These are phyloP conservation scores for Chlamydomonas applanata DNA, from an alignment of 139 green algal genomes.

Conservation along the genomic window DNA sequence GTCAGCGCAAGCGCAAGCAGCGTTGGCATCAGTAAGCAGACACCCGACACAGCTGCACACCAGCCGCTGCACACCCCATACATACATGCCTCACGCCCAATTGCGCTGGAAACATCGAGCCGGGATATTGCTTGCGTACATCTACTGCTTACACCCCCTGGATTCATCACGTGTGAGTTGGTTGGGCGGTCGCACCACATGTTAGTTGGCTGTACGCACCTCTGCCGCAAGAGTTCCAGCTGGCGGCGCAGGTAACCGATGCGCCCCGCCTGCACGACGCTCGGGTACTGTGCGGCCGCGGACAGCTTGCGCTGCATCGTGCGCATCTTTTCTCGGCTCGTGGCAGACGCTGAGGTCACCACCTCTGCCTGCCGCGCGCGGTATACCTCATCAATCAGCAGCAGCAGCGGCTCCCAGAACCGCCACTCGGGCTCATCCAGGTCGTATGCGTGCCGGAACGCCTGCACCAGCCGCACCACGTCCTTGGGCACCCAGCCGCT, in stretches of 20 bases:
- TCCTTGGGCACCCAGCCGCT: conserved; percentile 49
- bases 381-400: conserved; percentile 48
- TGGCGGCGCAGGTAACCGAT: background rate
- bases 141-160: too few species aligned
- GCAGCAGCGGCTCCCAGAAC: conserved; percentile 42
- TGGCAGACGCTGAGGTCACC: background rate
- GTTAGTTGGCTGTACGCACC: too few species aligned
- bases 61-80: too few species aligned
- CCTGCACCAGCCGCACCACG: conserved; percentile 37
- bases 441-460: conserved; percentile 18
- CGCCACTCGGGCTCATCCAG: conserved; percentile 8
- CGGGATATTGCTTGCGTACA: too few species aligned
- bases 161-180: too few species aligned
- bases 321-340: background rate
- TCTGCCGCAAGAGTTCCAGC: background rate
- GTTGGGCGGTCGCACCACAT: too few species aligned
- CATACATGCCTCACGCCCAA: too few species aligned
- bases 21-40: too few species aligned
- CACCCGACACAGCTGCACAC: too few species aligned
- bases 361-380: background rate
- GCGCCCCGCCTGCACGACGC: background rate
- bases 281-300: background rate
- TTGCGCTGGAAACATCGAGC: too few species aligned
- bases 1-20: too few species aligned
- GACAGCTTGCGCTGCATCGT: conserved; percentile 2